Conservation (phyloP, 371 early-diverging fungal species). For the Mycotypha africana region DNA sequence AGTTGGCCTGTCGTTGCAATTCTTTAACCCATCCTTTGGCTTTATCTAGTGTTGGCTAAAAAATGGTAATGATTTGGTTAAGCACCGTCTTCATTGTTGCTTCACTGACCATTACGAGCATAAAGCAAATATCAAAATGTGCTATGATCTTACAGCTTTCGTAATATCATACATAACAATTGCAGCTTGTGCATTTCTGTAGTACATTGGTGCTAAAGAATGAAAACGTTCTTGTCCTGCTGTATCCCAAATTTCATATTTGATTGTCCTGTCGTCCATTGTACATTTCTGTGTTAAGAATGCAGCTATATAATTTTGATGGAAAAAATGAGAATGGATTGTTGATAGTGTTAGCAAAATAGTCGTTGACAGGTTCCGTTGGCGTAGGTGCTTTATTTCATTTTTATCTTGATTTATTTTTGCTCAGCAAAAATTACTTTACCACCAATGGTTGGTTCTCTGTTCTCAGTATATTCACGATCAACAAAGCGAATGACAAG, state of each 20-base stretch:
- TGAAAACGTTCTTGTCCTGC: slow-evolving; percentile 90
- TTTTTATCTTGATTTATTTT: too few species aligned
- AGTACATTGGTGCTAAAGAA: slow-evolving; percentile 98
- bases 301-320: slow-evolving; percentile 49
- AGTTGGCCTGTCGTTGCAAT: slow-evolving; percentile 92
- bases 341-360: too few species aligned
- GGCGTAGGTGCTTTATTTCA: too few species aligned
- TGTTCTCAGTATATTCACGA: slow-evolving; percentile 91
- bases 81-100: too few species aligned
- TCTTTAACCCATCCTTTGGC: slow-evolving; percentile 99
- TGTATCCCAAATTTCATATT: slow-evolving; percentile 94
- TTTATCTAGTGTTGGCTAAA: slow-evolving; percentile 81
- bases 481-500: slow-evolving; percentile 85
- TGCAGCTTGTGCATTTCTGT: slow-evolving; percentile 95
- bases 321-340: neutral
- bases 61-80: neutral
- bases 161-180: slow-evolving; percentile 95
- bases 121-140: too few species aligned
- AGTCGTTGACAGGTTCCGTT: too few species aligned
- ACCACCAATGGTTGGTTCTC: slow-evolving; percentile 97
- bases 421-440: slow-evolving; percentile 5
- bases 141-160: slow-evolving; percentile 66
- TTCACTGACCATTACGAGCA: too few species aligned
- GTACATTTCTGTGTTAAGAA: slow-evolving; percentile 73
- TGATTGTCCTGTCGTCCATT: slow-evolving; percentile 65